phyloP scores from a whole-genome alignment of 1,284 basidiomycete species.

The Vanrija pseudolonga region DNA sequence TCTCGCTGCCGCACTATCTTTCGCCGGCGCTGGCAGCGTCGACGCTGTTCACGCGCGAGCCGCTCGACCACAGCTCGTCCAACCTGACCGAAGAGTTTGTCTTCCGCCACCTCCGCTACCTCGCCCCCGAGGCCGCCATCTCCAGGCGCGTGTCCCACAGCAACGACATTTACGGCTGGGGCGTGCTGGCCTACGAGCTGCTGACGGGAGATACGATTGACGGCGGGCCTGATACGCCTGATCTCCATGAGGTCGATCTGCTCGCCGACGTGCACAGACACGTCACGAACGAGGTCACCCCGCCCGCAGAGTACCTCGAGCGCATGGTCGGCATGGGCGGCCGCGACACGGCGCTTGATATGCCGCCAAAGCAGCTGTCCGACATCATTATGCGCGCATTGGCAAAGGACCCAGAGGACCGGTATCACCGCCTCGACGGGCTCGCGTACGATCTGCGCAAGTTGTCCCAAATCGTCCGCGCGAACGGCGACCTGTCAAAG shows the following conservation, averaged over 20 bases:
- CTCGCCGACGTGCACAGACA: conserved; percentile 36
- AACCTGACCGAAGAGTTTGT: conserved; percentile 26
- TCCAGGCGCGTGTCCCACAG: conserved; percentile 19
- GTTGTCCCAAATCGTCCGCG: conserved; percentile 24
- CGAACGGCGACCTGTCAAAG: conserved; percentile 24
- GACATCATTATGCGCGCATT: conserved; percentile 42
- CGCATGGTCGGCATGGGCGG: conserved; percentile 12
- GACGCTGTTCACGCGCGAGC: conserved; percentile 20
- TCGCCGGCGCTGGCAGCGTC: conserved; percentile 9
- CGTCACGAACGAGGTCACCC: conserved; percentile 21
- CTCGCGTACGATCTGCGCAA: conserved; percentile 37
- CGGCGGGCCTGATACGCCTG: conserved; percentile 24
- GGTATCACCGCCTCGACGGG: conserved; percentile 33
- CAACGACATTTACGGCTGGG: conserved; percentile 42
- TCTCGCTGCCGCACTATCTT: conserved; percentile 9
- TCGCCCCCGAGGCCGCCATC: conserved; percentile 37
- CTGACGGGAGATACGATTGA: conserved; percentile 35
- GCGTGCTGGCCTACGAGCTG: conserved; percentile 39
- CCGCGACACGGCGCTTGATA: conserved; percentile 1
- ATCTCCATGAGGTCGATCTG: conserved; percentile 23
- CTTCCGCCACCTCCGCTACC: conserved; percentile 32
- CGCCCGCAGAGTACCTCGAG: conserved; percentile 24
- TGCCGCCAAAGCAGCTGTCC: conserved; percentile 30
- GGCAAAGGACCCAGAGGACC: conserved; percentile 31
- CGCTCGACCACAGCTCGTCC: conserved; percentile 11